phyloP scores from a whole-genome alignment of 1,139 yeast genomes.

The Zygoascus sp. region DNA sequence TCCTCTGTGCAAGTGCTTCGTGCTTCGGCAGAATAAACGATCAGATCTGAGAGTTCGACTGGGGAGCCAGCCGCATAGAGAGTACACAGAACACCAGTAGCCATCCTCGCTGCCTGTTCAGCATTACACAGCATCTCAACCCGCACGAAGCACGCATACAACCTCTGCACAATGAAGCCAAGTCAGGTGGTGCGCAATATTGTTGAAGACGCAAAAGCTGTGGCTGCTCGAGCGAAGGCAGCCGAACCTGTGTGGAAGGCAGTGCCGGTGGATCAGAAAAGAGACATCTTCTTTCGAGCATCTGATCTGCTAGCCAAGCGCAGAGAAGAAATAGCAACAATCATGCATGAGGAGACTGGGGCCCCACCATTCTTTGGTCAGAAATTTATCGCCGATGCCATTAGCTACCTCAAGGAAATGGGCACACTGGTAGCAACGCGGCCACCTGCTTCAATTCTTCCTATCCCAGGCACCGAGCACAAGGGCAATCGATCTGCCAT shows the following conservation, averaged over 20 bases:
- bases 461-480: slow-evolving; percentile 6
- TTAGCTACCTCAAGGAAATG: slow-evolving; percentile 19
- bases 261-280: slow-evolving; percentile 15
- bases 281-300: slow-evolving; percentile 24
- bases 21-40: too few relatives aligned
- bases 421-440: slow-evolving; percentile 8
- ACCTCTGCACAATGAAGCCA: background rate
- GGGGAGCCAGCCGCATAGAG: too few relatives aligned
- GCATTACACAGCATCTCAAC: background rate
- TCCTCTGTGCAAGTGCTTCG: too few relatives aligned
- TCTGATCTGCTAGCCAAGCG: slow-evolving; percentile 18
- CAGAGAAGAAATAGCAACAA: slow-evolving; percentile 21
- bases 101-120: too few relatives aligned
- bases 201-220: slow-evolving; percentile 21
- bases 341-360: slow-evolving; percentile 35
- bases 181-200: background rate
- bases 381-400: slow-evolving; percentile 38
- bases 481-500: slow-evolving; percentile 8
- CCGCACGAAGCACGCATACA: background rate
- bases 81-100: too few relatives aligned
- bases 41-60: too few relatives aligned
- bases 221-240: slow-evolving; percentile 17
- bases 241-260: slow-evolving; percentile 19
- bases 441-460: slow-evolving; percentile 9
- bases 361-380: slow-evolving; percentile 40